phyloP scores from a whole-genome alignment of 2,329 filamentous ascomycete species.

The Dactylellina leptospora region DNA sequence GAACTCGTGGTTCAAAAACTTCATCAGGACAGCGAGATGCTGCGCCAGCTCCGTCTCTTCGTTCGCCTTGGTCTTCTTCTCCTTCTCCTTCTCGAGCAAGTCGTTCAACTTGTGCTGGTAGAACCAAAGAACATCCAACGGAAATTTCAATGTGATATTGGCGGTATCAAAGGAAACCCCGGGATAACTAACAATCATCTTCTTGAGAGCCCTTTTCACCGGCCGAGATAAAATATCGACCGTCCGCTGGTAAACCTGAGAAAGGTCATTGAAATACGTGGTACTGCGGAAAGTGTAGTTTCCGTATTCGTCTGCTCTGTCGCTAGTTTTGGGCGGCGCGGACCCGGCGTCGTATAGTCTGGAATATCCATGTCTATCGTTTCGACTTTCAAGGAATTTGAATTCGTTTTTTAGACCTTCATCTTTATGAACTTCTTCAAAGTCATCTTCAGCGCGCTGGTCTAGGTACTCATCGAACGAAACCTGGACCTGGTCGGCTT shows the following conservation, averaged over 20 bases:
- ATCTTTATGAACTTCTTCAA: slow-evolving; percentile 31
- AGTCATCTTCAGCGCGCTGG: not conserved
- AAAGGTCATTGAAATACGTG: slow-evolving; percentile 24
- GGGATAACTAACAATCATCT: slow-evolving; percentile 35
- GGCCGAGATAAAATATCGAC: slow-evolving; percentile 36
- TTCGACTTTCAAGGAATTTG: slow-evolving; percentile 59
- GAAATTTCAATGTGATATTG: slow-evolving; percentile 16
- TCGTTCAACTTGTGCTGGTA: slow-evolving; percentile 32
- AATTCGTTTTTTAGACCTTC: slow-evolving; percentile 51
- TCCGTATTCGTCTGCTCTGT: slow-evolving; percentile 58
- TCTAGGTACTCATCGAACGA: no score
- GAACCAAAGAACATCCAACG: slow-evolving; percentile 38
- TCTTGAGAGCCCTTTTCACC: slow-evolving; percentile 19
- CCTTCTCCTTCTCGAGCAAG: slow-evolving; percentile 14
- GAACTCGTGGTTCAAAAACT: slow-evolving; percentile 52
- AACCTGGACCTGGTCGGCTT: no score
- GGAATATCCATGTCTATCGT: slow-evolving; percentile 57
- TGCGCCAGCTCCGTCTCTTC: slow-evolving; percentile 13
- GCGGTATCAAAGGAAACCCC: slow-evolving; percentile 27
- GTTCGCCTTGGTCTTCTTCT: slow-evolving; percentile 15
- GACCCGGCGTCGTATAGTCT: slow-evolving; percentile 58
- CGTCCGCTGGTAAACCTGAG: slow-evolving; percentile 8
- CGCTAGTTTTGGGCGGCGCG: slow-evolving; percentile 55
- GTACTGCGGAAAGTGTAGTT: slow-evolving; percentile 58
- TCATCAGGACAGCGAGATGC: slow-evolving; percentile 21